phyloP scores from a whole-genome alignment of 169 alveolate species.

The Plasmodium berghei region DNA sequence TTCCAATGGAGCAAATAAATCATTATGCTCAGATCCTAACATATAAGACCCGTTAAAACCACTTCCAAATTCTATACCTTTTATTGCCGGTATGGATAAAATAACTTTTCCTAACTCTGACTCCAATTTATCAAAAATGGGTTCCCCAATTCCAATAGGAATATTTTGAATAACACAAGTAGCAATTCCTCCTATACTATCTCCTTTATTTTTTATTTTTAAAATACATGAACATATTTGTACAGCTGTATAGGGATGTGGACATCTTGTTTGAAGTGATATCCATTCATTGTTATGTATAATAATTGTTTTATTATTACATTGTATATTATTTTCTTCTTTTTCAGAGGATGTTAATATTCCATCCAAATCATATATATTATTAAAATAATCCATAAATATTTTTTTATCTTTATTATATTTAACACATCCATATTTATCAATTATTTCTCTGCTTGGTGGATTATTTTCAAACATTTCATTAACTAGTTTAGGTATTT shows the following conservation, averaged over 20 bases:
- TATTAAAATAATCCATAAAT: slow-evolving; percentile 45
- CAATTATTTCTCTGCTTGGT: slow-evolving; percentile 22
- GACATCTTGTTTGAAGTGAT: slow-evolving; percentile 53
- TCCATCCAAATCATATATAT: slow-evolving; percentile 18
- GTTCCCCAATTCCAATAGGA: slow-evolving; percentile 59
- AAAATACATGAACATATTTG: slow-evolving; percentile 54
- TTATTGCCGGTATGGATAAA: slow-evolving; percentile 56
- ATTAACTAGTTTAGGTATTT: slow-evolving; percentile 12
- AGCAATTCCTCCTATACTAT: slow-evolving; percentile 52
- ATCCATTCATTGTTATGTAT: background rate
- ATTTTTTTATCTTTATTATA: slow-evolving; percentile 14
- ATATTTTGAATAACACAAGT: slow-evolving; percentile 29
- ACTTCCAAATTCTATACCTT: slow-evolving; percentile 58
- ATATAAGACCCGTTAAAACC: slow-evolving; percentile 41
- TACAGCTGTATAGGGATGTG: slow-evolving; percentile 50
- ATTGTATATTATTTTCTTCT: background rate
- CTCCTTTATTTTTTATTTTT: slow-evolving; percentile 40
- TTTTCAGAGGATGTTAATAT: background rate
- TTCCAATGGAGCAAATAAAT: slow-evolving; percentile 10
- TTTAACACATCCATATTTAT: slow-evolving; percentile 28
- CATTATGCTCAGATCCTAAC: slow-evolving; percentile 60
- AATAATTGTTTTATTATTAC: background rate
- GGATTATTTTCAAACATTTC: slow-evolving; percentile 29
- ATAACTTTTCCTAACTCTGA: slow-evolving; percentile 43
- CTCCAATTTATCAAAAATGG: slow-evolving; percentile 50